phyloP scores from a whole-genome alignment of 208 protist genomes.

The Naegleria lovaniensis region DNA sequence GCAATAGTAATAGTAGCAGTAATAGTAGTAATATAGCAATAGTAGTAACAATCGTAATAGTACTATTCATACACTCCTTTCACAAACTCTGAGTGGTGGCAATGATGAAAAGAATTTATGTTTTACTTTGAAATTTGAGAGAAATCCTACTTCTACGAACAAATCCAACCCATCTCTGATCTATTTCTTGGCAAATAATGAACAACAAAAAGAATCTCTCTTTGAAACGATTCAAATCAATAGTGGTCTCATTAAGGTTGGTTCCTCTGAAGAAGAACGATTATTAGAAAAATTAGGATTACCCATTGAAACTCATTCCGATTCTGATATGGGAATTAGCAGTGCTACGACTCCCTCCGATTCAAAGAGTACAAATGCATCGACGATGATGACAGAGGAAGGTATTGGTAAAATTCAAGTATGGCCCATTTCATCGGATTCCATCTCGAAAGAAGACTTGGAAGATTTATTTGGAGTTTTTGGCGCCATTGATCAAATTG shows the following conservation, averaged over 20 bases:
- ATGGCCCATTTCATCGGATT: neutral
- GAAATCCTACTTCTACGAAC: neutral
- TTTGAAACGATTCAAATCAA: neutral
- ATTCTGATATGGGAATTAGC: neutral
- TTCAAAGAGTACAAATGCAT: too few relatives aligned
- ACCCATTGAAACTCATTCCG: neutral
- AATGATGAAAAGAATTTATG: neutral
- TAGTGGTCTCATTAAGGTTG: neutral
- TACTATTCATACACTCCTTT: too few relatives aligned
- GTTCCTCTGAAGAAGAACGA: neutral
- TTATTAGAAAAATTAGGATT: neutral
- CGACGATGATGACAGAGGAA: too few relatives aligned
- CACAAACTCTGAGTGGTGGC: neutral
- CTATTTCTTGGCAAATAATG: neutral
- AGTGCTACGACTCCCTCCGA: too few relatives aligned
- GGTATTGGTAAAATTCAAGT: neutral
- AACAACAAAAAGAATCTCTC: neutral
- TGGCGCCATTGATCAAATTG: neutral
- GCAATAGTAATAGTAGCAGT: too few relatives aligned
- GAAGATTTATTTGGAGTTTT: neutral
- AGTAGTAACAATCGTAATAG: too few relatives aligned
- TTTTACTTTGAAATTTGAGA: neutral
- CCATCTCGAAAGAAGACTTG: neutral
- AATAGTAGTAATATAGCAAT: too few relatives aligned
- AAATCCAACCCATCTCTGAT: neutral